These are phyloP conservation scores for Tetratostichococcus sp. DNA, from an alignment of 139 green algal genomes.

Conservation along the genomic window DNA sequence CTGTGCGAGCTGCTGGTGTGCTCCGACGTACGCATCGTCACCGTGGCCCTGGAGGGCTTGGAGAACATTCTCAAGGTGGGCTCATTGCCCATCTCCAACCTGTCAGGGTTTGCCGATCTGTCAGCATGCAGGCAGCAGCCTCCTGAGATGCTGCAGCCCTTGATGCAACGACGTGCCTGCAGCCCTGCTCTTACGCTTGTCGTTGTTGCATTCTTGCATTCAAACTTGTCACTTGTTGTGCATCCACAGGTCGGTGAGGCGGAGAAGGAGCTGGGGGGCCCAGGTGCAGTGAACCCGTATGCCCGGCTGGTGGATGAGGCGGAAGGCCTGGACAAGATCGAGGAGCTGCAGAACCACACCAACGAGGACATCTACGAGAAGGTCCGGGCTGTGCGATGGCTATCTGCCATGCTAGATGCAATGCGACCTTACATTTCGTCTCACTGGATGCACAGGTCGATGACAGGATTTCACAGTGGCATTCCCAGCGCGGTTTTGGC, in stretches of 20 bases:
- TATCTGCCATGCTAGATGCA: slow-evolving; percentile 89
- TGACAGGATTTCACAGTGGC: too few relatives aligned
- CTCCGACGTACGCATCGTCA: slow-evolving; percentile 91
- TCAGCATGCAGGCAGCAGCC: too few relatives aligned
- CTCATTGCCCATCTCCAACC: too few relatives aligned
- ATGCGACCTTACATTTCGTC: slow-evolving; percentile 88
- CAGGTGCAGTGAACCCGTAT: slow-evolving; percentile 72
- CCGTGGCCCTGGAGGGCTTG: slow-evolving; percentile 95
- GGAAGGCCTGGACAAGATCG: slow-evolving; percentile 98
- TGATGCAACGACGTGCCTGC: too few relatives aligned
- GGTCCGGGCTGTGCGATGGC: slow-evolving; percentile 82
- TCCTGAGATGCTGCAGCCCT: too few relatives aligned
- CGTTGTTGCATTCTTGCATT: too few relatives aligned
- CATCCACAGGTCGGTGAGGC: slow-evolving; percentile 61
- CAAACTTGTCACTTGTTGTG: too few relatives aligned
- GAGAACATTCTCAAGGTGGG: slow-evolving; percentile 99
- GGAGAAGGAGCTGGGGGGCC: slow-evolving; percentile 61
- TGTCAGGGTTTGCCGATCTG: too few relatives aligned
- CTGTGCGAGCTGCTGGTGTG: slow-evolving; percentile 94
- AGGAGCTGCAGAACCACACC: slow-evolving; percentile 91
- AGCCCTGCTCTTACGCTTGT: too few relatives aligned
- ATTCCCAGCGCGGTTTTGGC: too few relatives aligned
- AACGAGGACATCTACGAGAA: slow-evolving; percentile 99
- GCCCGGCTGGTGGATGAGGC: slow-evolving; percentile 89
- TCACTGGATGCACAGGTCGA: too few relatives aligned